Conservation (phyloP, 2,329 filamentous ascomycete species). For the Aplosporella prunicola region DNA sequence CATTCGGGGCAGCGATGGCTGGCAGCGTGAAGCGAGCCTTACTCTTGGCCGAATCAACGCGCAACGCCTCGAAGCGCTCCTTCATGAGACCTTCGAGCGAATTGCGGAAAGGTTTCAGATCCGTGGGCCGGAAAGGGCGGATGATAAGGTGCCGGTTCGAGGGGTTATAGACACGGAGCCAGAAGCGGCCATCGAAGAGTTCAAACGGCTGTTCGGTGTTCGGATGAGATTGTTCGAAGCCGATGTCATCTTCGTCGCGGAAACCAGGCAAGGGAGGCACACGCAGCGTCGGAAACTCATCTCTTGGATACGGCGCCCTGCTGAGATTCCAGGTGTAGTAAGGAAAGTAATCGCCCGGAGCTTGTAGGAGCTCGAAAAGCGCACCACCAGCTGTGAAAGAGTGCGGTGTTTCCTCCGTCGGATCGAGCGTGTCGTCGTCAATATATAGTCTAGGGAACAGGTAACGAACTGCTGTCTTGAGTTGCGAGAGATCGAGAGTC, state of each 20-base stretch:
- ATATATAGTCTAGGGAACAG: conserved; percentile 32
- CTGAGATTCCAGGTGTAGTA: conserved; percentile 12
- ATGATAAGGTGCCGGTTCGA: conserved; percentile 25
- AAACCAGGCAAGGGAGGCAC: conserved; percentile 1
- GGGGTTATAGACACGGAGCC: conserved; percentile 39
- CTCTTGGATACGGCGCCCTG: conserved; percentile 7
- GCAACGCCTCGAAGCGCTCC: conserved; percentile 7
- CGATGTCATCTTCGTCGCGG: neutral
- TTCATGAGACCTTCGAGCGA: conserved; percentile 6
- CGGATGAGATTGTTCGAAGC: no score
- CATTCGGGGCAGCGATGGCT: conserved; percentile 8
- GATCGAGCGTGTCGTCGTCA: conserved; percentile 1
- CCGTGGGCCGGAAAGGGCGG: conserved; percentile 21
- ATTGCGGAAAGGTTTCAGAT: conserved; percentile 12
- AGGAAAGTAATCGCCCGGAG: conserved; percentile 6
- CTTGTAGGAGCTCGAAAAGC: conserved; percentile 15
- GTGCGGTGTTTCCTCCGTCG: conserved; percentile 10
- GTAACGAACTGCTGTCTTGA: conserved; percentile 30
- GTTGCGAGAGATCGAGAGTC: conserved; percentile 33
- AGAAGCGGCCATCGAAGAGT: conserved; percentile 49
- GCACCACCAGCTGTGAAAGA: conserved; percentile 17
- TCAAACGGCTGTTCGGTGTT: conserved; percentile 20
- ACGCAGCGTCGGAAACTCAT: neutral
- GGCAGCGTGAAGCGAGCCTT: conserved; percentile 11
- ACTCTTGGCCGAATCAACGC: conserved; percentile 6